Evolutionary conservation across 116 monocot species (phyloP), one percentile per base, ranked within the genome.

Genomic region (Zostera marina): DNA sequence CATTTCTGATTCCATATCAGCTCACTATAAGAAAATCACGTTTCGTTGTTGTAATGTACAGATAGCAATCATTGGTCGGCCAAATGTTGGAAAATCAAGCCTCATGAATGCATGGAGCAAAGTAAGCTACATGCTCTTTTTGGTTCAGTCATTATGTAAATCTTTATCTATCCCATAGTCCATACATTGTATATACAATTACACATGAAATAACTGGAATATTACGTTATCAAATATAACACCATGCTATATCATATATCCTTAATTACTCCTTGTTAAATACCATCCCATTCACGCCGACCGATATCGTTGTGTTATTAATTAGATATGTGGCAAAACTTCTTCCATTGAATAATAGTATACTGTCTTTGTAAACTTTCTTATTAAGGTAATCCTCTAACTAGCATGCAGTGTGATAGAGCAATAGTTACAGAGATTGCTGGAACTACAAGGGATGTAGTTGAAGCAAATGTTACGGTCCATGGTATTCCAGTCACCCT

Each of bases 71-170:
- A 82, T 88, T 67, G 94, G 94, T 14, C 61, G 94, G 23, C 94
- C 94, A 63, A 94, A 94, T 77, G 85, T 94, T 59, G 94, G 94
- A 49, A 93, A 93, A 62, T 93, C 93, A 44, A 93, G 93, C 65
- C 77, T 93, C 43, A 81, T 93, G 42, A 93, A 94, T 74, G 77
- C 84, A 62, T 94, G 94, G 88, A 87, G 94, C 77, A 94, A 88
- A 75, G 94, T 94, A 88, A 54, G 84, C 57, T 76, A 12, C 11
- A 32, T 56, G 16, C 9, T 39, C 38, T 40, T 7, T n/a, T 15
- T 56, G 8, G 6, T 3, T 14, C 17, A 40, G 8, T 26, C 16
- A 26, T 56, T 38, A 56, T 56, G 11, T 15, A 56, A 8, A 55
- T 38, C 24, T 14, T 56, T 26, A 39, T n/a, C n/a, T n/a, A n/a